These are phyloP conservation scores for Aspergillus proliferans DNA, from an alignment of 2,329 filamentous ascomycete species.

Conservation along the genomic window DNA sequence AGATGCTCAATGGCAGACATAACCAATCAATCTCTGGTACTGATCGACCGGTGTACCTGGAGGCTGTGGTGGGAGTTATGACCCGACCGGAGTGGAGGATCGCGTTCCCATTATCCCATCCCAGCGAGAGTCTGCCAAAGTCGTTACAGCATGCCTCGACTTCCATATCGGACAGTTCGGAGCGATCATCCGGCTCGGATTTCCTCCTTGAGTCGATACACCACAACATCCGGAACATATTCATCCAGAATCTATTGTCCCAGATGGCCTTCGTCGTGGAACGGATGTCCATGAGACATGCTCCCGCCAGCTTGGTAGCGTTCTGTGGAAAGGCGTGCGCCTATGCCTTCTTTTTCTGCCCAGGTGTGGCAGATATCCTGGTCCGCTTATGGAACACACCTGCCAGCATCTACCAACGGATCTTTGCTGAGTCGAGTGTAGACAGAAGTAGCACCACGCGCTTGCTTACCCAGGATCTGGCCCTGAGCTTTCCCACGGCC, in stretches of 20 bases:
- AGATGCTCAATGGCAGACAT: conserved; percentile 70
- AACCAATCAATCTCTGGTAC: conserved; percentile 73
- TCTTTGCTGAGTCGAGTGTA: conserved; percentile 63
- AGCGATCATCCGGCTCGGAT: conserved; percentile 51
- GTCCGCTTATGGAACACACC: conserved; percentile 73
- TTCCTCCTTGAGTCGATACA: conserved; percentile 71
- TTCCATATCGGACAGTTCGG: conserved; percentile 51
- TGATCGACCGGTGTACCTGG: conserved; percentile 74
- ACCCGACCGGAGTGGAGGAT: conserved; percentile 81
- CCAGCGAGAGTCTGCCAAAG: conserved; percentile 32
- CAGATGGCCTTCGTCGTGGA: conserved; percentile 86
- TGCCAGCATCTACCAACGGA: conserved; percentile 62
- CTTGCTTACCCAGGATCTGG: conserved; percentile 55
- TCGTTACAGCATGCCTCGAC: conserved; percentile 36
- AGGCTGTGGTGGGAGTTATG: conserved; percentile 76
- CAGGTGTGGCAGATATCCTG: conserved; percentile 75
- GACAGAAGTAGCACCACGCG: conserved; percentile 48
- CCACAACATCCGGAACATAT: conserved; percentile 84
- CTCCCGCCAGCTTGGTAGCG: conserved; percentile 64
- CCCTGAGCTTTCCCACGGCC: conserved; percentile 62
- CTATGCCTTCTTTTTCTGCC: conserved; percentile 89
- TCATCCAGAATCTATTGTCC: conserved; percentile 70
- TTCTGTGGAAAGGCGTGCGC: conserved; percentile 88
- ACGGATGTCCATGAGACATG: conserved; percentile 74
- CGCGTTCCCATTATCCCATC: conserved; percentile 55